Evolutionary conservation across 306 rosid genomes (phyloP).

Genomic region (Potentilla sterilis): DNA sequence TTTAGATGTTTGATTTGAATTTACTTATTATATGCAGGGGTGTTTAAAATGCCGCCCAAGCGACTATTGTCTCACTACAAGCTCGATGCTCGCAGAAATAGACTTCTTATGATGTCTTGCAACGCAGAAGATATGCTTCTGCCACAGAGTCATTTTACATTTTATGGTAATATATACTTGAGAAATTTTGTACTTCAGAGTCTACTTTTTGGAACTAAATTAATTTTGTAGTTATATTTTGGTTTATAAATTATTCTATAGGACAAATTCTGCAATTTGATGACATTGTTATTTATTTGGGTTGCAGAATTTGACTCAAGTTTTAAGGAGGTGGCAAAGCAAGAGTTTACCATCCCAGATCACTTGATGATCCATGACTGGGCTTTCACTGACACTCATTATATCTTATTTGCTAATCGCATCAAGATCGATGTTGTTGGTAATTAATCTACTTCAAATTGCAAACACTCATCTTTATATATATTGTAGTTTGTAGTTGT

Average conservation of each 20-base stretch:
- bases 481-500: neutral
- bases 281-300: neutral
- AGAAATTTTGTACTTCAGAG: neutral
- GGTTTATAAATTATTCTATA: neutral
- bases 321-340: slow-evolving; percentile 52
- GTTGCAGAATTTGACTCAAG: slow-evolving; percentile 63
- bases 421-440: slow-evolving; percentile 81
- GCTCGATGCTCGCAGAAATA: slow-evolving; percentile 50
- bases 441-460: slow-evolving; percentile 8
- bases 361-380: slow-evolving; percentile 97
- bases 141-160: slow-evolving; percentile 69
- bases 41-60: slow-evolving; percentile 91
- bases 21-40: slow-evolving; percentile 39
- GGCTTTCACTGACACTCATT: slow-evolving; percentile 80
- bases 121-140: slow-evolving; percentile 95
- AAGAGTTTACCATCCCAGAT: slow-evolving; percentile 64
- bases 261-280: neutral
- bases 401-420: slow-evolving; percentile 81
- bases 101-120: slow-evolving; percentile 74
- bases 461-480: neutral
- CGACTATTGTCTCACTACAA: slow-evolving; percentile 86
- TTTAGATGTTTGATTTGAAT: neutral
- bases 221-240: too few relatives aligned
- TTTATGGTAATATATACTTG: slow-evolving; percentile 44
- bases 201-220: too few relatives aligned